Conservation (phyloP, 495 filamentous ascomycete species). For the Aspergillus olivimuriae region DNA sequence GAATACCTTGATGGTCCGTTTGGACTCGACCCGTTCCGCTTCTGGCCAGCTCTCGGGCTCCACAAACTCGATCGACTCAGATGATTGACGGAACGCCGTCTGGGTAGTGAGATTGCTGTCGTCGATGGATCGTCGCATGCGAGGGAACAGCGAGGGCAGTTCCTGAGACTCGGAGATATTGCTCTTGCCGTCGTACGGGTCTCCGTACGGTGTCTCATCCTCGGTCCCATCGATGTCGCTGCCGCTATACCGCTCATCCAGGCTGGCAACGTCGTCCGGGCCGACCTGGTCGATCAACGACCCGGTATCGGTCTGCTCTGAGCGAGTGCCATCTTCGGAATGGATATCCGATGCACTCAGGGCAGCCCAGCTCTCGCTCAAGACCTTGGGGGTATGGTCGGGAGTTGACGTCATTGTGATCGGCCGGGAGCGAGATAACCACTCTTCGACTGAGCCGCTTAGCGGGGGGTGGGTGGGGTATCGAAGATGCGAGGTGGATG, state of each 20-base stretch:
- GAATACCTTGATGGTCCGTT: slow-evolving; percentile 56
- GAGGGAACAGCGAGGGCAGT: slow-evolving; percentile 35
- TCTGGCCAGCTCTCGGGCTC: slow-evolving; percentile 49
- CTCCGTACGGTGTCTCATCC: slow-evolving; percentile 19
- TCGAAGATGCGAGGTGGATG: slow-evolving; percentile 29
- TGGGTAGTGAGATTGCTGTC: slow-evolving; percentile 40
- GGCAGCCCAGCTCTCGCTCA: slow-evolving; percentile 45
- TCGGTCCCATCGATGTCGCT: slow-evolving; percentile 31
- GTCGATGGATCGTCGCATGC: slow-evolving; percentile 27
- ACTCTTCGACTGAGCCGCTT: slow-evolving; percentile 43
- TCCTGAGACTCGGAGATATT: slow-evolving; percentile 34
- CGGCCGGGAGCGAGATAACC: slow-evolving; percentile 40
- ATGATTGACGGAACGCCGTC: slow-evolving; percentile 26
- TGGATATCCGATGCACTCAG: slow-evolving; percentile 40
- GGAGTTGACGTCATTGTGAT: slow-evolving; percentile 36
- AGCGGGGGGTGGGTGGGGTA: slow-evolving; percentile 42
- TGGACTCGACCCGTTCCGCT: slow-evolving; percentile 51
- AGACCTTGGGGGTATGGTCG: slow-evolving; percentile 21
- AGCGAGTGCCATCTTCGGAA: slow-evolving; percentile 40
- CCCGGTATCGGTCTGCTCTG: slow-evolving; percentile 39
- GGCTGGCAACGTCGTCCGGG: slow-evolving; percentile 43
- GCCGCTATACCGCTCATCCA: slow-evolving; percentile 37
- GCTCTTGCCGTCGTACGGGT: slow-evolving; percentile 22
- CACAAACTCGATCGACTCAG: slow-evolving; percentile 53
- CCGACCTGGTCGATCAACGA: slow-evolving; percentile 39